phyloP scores from a whole-genome alignment of 345 rosid species.

The Linum tenue region DNA sequence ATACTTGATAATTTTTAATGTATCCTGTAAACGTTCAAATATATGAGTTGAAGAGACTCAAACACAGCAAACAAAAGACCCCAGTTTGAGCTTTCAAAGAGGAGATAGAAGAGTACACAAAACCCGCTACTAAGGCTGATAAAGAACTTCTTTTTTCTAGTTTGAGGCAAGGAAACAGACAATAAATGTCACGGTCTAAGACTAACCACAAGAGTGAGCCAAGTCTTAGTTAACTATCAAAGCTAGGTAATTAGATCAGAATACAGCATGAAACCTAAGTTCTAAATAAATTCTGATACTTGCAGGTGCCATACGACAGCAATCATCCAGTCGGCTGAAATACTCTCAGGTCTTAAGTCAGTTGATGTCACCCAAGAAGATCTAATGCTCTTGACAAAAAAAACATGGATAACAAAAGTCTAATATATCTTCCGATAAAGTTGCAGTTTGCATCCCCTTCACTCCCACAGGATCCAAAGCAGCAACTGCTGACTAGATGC shows the following conservation, averaged over 20 bases:
- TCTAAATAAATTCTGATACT: not conserved
- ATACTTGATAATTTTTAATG: conserved; percentile 56
- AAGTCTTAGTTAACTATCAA: too few relatives aligned
- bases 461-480: not conserved
- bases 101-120: not conserved
- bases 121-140: too few relatives aligned
- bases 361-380: not conserved
- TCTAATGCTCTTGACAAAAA: not conserved
- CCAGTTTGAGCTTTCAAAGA: not conserved
- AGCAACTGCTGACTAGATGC: not conserved
- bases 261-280: not conserved
- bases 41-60: conserved; percentile 8
- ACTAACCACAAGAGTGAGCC: too few relatives aligned
- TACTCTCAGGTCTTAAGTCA: not conserved
- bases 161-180: too few relatives aligned
- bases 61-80: not conserved
- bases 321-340: not conserved
- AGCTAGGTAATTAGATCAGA: not conserved
- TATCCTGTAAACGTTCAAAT: conserved; percentile 36
- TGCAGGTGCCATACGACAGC: not conserved
- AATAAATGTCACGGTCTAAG: too few relatives aligned
- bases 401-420: not conserved
- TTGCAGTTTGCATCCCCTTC: not conserved
- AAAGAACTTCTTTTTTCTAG: too few relatives aligned
- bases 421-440: not conserved